Percentiles rank a stretch among this genome's conserved stretches.
Conservation (phyloP, 148 eudicot genomes). For the Polygonum maritimum region DNA sequence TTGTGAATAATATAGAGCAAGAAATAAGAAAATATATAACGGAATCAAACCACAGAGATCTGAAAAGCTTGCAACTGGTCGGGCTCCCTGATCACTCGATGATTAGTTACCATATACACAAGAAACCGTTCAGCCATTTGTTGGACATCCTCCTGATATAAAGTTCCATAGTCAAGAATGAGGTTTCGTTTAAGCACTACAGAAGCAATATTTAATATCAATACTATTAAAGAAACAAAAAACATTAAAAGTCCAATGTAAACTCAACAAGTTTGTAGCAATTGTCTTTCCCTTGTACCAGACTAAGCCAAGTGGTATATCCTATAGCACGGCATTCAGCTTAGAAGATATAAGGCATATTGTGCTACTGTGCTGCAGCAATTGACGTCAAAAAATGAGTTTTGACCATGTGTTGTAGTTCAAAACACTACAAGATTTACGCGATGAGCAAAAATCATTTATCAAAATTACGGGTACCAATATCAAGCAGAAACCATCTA, state of each 20-base stretch:
- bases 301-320: neutral
- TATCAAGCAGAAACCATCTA: neutral
- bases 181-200: neutral
- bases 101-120: slow-evolving; percentile 52
- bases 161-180: slow-evolving; percentile 6
- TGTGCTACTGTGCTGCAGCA: neutral
- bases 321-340: neutral
- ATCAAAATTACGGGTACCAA: neutral
- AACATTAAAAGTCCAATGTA: neutral
- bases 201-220: neutral
- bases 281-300: neutral
- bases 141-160: slow-evolving; percentile 58
- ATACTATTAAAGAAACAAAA: neutral
- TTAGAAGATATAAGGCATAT: neutral
- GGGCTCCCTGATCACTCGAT: slow-evolving; percentile 50
- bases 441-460: neutral
- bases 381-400: neutral
- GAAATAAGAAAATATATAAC: neutral
- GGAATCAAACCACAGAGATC: slow-evolving; percentile 65
- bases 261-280: neutral
- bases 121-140: slow-evolving; percentile 42
- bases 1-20: neutral
- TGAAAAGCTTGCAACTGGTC: slow-evolving; percentile 64
- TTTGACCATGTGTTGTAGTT: neutral
- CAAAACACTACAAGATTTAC: neutral